A percentile compares a stretch with the other conserved stretches of the same genome.
Conservation (phyloP, 2,329 filamentous ascomycete species). For the Phymatotrichopsis omnivora region DNA sequence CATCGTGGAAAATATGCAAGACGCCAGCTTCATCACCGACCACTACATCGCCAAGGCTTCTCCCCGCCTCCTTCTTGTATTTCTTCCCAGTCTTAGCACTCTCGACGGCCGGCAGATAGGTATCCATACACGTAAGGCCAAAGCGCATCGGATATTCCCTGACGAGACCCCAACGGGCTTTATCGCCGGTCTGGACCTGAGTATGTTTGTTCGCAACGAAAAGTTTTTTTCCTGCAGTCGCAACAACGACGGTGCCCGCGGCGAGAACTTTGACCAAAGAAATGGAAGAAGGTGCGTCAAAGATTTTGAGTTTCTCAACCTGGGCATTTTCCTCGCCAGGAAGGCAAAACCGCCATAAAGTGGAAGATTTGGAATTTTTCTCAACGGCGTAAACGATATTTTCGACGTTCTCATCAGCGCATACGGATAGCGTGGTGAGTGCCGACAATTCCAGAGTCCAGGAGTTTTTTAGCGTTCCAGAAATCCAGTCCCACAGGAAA, state of each 20-base stretch:
- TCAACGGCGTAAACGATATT: conserved; percentile 10
- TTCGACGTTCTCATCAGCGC: conserved; percentile 11
- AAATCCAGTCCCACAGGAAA: conserved; percentile 50
- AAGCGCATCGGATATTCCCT: conserved; percentile 20
- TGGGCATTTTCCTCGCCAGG: too few relatives aligned
- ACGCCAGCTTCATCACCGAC: conserved; percentile 67
- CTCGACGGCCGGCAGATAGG: conserved; percentile 12
- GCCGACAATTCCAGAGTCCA: conserved; percentile 35
- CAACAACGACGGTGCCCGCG: conserved; percentile 50
- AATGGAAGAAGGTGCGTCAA: conserved; percentile 11
- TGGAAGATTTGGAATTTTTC: too few relatives aligned
- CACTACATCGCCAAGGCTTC: conserved; percentile 50
- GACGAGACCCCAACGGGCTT: conserved; percentile 35
- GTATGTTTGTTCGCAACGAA: conserved; percentile 48
- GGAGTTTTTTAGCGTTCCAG: conserved; percentile 38
- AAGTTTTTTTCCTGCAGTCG: conserved; percentile 45
- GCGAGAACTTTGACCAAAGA: conserved; percentile 30
- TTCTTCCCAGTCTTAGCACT: conserved; percentile 11
- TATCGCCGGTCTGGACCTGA: conserved; percentile 41
- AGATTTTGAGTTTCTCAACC: too few relatives aligned
- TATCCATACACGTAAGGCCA: conserved; percentile 23
- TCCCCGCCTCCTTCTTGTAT: conserved; percentile 15
- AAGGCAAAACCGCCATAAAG: too few relatives aligned
- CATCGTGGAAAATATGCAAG: conserved; percentile 72
- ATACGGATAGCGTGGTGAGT: conserved; percentile 8